phyloP scores from a whole-genome alignment of 169 alveolate genomes.

The Babesia ovis region DNA sequence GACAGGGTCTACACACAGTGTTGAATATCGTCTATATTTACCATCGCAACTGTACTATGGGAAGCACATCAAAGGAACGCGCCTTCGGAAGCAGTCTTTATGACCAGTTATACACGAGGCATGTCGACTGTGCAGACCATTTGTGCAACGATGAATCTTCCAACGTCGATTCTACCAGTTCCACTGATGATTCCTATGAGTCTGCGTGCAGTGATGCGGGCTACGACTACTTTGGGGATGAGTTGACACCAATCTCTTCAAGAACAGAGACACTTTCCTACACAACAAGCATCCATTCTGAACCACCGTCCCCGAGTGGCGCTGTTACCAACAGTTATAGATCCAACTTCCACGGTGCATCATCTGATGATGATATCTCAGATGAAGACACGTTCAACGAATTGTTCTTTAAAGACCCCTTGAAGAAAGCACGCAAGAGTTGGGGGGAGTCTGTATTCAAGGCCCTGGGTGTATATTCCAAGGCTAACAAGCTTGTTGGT shows the following conservation, averaged over 20 bases:
- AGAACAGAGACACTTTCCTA: neutral
- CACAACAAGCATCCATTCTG: neutral
- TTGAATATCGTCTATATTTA: no score
- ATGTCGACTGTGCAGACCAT: constrained; percentile 39
- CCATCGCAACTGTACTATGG: neutral
- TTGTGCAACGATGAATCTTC: constrained; percentile 38
- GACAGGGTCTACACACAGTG: neutral
- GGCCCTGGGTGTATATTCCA: neutral
- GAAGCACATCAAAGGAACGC: no score
- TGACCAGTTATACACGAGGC: constrained; percentile 23
- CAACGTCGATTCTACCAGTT: constrained; percentile 7
- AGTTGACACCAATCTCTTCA: neutral
- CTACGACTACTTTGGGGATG: neutral
- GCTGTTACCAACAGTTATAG: neutral
- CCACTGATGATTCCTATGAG: neutral
- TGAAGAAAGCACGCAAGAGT: neutral
- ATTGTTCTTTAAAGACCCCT: neutral
- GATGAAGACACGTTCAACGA: constrained; percentile 4
- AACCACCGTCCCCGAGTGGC: neutral
- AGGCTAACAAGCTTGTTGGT: neutral
- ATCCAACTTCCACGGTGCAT: neutral
- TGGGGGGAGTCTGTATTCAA: constrained; percentile 1
- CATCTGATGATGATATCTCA: constrained; percentile 4
- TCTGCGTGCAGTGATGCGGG: neutral
- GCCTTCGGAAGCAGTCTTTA: constrained; percentile 2